Percentiles rank a stretch among this genome's conserved stretches.
Conservation (phyloP, 2,329 filamentous ascomycete genomes). For the Saccharata proteae region DNA sequence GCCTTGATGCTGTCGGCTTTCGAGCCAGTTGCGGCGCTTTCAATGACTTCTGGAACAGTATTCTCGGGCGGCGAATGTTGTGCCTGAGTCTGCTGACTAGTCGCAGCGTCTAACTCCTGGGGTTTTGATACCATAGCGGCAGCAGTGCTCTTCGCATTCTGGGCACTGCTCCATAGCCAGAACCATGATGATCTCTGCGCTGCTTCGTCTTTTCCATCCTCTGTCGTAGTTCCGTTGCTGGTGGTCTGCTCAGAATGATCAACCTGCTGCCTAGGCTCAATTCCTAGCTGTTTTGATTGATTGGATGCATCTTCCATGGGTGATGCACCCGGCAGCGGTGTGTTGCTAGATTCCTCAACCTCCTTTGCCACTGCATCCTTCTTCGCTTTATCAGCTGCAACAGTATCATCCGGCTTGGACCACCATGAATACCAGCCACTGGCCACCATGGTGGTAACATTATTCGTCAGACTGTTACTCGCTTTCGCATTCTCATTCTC, state of each 20-base stretch:
- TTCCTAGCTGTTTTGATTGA: too few species aligned
- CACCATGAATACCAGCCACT: constrained; percentile 37
- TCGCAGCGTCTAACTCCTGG: not conserved
- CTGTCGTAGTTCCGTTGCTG: not conserved
- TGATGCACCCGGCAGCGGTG: constrained; percentile 27
- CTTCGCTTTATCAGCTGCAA: constrained; percentile 23
- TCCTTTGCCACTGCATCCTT: constrained; percentile 15
- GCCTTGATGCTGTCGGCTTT: too few species aligned
- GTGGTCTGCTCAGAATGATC: not conserved
- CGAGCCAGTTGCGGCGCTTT: too few species aligned
- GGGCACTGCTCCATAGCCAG: constrained; percentile 35
- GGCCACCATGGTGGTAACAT: too few species aligned
- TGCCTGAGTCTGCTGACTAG: not conserved
- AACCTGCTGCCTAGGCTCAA: too few species aligned
- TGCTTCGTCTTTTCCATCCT: constrained; percentile 9
- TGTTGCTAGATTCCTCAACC: constrained; percentile 26
- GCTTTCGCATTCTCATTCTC: constrained; percentile 11
- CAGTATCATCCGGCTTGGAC: constrained; percentile 37
- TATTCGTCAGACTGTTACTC: too few species aligned
- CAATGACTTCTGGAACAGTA: too few species aligned
- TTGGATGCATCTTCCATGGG: constrained; percentile 21
- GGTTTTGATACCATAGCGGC: constrained; percentile 8
- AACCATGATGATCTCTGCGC: constrained; percentile 33
- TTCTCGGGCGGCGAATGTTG: not conserved
- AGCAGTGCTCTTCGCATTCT: constrained; percentile 25